Conservation (phyloP, 2,329 filamentous ascomycete genomes). For the Alternaria dauci region DNA sequence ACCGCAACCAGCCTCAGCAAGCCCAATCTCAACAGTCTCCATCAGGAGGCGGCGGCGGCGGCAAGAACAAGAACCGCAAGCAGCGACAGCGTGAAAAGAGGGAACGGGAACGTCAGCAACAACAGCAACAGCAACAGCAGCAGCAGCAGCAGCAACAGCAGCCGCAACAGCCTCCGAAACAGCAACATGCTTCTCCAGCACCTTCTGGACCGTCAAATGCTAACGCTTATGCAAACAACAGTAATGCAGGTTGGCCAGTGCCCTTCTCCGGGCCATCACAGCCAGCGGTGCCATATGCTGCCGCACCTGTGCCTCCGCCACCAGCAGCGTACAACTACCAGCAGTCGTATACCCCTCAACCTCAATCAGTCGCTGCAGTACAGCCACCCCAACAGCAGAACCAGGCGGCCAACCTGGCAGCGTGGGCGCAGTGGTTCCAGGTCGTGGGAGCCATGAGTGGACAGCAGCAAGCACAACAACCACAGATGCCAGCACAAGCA, state of each 20-base stretch:
- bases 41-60: conserved; percentile 27
- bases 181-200: conserved; percentile 27
- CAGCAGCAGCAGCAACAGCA: conserved; percentile 21
- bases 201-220: conserved; percentile 30
- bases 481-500: conserved; percentile 26
- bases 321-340: conserved; percentile 27
- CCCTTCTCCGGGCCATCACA: conserved; percentile 29
- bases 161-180: conserved; percentile 23
- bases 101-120: conserved; percentile 34
- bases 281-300: conserved; percentile 26
- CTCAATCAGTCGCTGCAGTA: conserved; percentile 8
- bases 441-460: conserved; percentile 37
- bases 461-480: conserved; percentile 31
- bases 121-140: conserved; percentile 24
- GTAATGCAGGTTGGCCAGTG: conserved; percentile 29
- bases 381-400: conserved; percentile 29
- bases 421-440: conserved; percentile 42
- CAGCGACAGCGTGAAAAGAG: conserved; percentile 40
- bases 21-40: conserved; percentile 31
- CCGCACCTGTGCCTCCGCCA: conserved; percentile 27
- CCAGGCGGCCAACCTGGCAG: conserved; percentile 39
- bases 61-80: conserved; percentile 45
- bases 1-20: conserved; percentile 10
- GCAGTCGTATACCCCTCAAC: conserved; percentile 22
- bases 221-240: conserved; percentile 34